These are phyloP conservation scores for Clitocybe nebularis DNA, from an alignment of 1,284 basidiomycete species.

Conservation along the genomic window DNA sequence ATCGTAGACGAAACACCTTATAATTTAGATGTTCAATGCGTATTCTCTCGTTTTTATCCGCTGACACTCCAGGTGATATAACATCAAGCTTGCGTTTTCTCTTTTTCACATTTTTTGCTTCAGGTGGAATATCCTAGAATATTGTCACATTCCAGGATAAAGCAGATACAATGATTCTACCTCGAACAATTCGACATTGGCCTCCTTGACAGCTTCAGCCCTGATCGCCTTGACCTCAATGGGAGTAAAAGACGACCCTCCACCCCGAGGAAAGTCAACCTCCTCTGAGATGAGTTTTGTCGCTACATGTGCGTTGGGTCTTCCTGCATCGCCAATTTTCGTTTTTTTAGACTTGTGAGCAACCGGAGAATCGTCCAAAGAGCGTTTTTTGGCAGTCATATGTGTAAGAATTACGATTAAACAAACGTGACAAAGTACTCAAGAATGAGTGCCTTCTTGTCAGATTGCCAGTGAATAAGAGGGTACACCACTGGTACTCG, in stretches of 20 bases:
- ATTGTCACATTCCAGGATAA: conserved; percentile 7
- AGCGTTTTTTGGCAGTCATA: conserved; percentile 53
- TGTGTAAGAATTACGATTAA: too few relatives aligned
- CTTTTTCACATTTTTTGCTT: conserved; percentile 43
- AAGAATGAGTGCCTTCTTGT: too few relatives aligned
- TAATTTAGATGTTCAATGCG: conserved; percentile 94
- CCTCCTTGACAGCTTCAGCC: conserved; percentile 83
- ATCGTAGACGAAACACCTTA: too few relatives aligned
- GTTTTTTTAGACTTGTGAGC: conserved; percentile 54
- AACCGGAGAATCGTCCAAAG: conserved; percentile 48
- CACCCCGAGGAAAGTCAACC: conserved; percentile 93
- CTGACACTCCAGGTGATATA: conserved; percentile 25
- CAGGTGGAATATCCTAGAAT: conserved; percentile 31
- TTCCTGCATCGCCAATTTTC: conserved; percentile 24
- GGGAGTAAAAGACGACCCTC: conserved; percentile 79
- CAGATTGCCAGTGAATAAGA: too few relatives aligned
- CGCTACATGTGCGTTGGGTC: conserved; percentile 15
- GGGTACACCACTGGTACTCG: too few relatives aligned
- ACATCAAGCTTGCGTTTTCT: conserved; percentile 47
- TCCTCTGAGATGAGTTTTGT: conserved; percentile 61
- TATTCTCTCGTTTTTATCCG: conserved; percentile 42
- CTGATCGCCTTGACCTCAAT: conserved; percentile 87
- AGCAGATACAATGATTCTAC: conserved; percentile 35
- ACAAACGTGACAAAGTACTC: too few relatives aligned
- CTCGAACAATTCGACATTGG: conserved; percentile 74